Conservation (phyloP, 352 stramenopile genomes). For the Phytophthora cryptogea region DNA sequence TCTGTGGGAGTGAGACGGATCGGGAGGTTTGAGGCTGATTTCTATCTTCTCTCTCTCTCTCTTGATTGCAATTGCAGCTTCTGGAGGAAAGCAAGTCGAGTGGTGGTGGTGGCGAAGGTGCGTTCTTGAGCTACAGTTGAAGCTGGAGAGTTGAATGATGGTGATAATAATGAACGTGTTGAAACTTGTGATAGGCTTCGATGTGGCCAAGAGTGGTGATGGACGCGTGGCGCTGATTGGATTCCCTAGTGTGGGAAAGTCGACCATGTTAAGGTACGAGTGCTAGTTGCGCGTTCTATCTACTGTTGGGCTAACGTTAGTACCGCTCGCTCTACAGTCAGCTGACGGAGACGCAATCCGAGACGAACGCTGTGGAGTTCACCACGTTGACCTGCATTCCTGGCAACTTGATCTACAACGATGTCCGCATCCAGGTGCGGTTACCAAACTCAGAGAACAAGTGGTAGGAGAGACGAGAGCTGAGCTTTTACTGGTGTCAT, state of each 20-base stretch:
- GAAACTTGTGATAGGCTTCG: conserved; percentile 77
- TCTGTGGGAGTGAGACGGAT: not conserved
- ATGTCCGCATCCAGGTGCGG: conserved; percentile 94
- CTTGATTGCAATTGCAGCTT: conserved; percentile 42
- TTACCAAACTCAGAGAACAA: not conserved
- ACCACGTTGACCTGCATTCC: conserved; percentile 99
- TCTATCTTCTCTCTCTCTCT: conserved; percentile 2
- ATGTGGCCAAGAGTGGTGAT: conserved; percentile 95
- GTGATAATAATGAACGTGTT: not conserved
- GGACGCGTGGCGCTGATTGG: conserved; percentile 97
- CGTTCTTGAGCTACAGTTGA: not conserved
- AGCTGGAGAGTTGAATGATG: not conserved
- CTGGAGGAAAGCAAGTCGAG: conserved; percentile 81
- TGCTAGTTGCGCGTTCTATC: not conserved
- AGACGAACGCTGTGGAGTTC: conserved; percentile 98
- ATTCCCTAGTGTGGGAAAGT: conserved; percentile 91
- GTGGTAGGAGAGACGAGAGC: not conserved
- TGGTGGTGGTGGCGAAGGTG: conserved; percentile 81
- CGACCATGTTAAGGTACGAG: conserved; percentile 78
- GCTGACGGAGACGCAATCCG: conserved; percentile 96
- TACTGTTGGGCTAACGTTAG: not conserved
- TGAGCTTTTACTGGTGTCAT: conserved; percentile 2
- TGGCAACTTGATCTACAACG: conserved; percentile 96
- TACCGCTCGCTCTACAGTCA: conserved; percentile 52
- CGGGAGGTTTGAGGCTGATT: not conserved